Percentiles rank a stretch among this genome's conserved stretches.
phyloP scores from a whole-genome alignment of 2,329 filamentous ascomycete species.

The Aspergillus eucalypticola region DNA sequence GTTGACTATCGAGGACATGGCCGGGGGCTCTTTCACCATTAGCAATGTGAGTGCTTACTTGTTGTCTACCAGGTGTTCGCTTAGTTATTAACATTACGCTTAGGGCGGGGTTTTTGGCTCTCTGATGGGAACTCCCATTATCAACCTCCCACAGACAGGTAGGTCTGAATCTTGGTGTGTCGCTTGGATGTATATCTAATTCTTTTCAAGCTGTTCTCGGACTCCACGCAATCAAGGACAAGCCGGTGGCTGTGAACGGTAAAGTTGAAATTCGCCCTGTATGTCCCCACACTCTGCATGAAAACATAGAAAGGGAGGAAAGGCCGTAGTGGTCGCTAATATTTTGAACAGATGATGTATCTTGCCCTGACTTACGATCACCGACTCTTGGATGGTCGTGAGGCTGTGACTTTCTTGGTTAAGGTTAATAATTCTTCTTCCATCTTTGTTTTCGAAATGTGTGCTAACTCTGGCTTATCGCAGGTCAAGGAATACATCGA shows the following conservation, averaged over 20 bases:
- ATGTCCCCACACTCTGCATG: slow-evolving; percentile 25
- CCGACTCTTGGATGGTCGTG: slow-evolving; percentile 88
- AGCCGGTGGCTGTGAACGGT: slow-evolving; percentile 83
- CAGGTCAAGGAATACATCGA: slow-evolving; percentile 92
- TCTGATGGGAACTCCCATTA: slow-evolving; percentile 96
- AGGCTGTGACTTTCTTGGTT: slow-evolving; percentile 93
- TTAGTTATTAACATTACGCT: slow-evolving; percentile 9
- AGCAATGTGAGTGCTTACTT: slow-evolving; percentile 65
- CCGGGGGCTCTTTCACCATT: slow-evolving; percentile 96
- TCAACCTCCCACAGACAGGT: slow-evolving; percentile 90
- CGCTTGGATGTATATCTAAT: slow-evolving; percentile 19
- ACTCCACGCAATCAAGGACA: slow-evolving; percentile 95
- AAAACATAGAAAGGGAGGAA: neutral
- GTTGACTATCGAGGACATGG: slow-evolving; percentile 98
- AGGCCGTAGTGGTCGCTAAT: slow-evolving; percentile 14
- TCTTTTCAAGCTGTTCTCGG: slow-evolving; percentile 68
- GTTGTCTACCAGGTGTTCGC: neutral
- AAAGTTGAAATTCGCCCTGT: slow-evolving; percentile 89
- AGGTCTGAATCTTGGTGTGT: slow-evolving; percentile 16
- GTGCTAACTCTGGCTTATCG: slow-evolving; percentile 15
- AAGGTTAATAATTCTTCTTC: slow-evolving; percentile 58
- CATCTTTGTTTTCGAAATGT: too few relatives aligned
- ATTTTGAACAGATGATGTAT: slow-evolving; percentile 81
- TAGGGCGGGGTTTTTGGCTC: slow-evolving; percentile 91
- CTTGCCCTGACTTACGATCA: slow-evolving; percentile 97